Conservation (phyloP, 495 filamentous ascomycete species). For the Parathielavia hyrcaniae region DNA sequence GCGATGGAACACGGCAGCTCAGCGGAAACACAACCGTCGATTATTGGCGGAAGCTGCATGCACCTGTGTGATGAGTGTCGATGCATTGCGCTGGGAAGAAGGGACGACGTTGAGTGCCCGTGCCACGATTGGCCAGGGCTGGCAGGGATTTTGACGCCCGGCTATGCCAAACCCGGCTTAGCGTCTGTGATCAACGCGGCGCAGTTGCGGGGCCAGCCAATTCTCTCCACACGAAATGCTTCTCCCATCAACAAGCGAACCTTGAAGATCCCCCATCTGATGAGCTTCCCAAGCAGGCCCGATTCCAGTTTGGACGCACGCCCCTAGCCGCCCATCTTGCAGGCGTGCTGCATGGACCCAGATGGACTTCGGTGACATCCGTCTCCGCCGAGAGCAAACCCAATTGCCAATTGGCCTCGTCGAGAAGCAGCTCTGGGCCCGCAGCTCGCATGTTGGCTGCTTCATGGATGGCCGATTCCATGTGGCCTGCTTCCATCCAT, state of each 20-base stretch:
- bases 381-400: background rate
- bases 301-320: background rate
- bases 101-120: conserved; percentile 18
- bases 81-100: conserved; percentile 12
- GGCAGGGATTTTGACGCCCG: conserved; percentile 43
- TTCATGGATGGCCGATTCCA: conserved; percentile 1
- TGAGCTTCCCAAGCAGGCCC: no score
- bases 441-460: conserved; percentile 12
- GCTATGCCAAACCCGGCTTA: conserved; percentile 22
- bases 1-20: conserved; percentile 4
- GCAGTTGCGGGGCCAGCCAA: conserved; percentile 6
- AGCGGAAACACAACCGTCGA: conserved; percentile 8
- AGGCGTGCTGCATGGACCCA: conserved; percentile 28
- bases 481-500: conserved; percentile 3
- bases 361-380: conserved; percentile 24
- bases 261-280: background rate
- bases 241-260: background rate
- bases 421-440: conserved; percentile 16
- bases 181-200: conserved; percentile 24
- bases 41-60: conserved; percentile 23
- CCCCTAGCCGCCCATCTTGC: conserved; percentile 43
- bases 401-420: background rate
- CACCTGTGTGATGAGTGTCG: conserved; percentile 25
- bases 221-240: background rate
- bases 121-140: conserved; percentile 33